Evolutionary conservation across 2,329 filamentous ascomycete species (phyloP), one percentile per base, ranked within the genome.

Genomic region (Ophiosphaerella narmari): DNA sequence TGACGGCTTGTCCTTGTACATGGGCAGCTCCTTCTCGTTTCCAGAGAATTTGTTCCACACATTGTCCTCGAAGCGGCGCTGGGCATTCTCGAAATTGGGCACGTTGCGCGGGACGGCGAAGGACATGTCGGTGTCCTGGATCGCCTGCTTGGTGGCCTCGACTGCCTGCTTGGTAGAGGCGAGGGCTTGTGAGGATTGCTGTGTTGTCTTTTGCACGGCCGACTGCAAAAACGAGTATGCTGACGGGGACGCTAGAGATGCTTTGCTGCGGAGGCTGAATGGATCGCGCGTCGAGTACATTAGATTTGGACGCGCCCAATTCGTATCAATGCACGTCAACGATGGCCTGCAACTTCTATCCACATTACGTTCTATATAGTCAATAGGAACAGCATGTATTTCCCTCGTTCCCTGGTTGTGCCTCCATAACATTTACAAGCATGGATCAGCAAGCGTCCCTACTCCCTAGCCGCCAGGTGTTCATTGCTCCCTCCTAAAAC

Each of bases 1-100:
- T 70, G 90, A 94, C n/a, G 94, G 94, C 74, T 99, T 99, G 77
- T 99, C 94, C 76, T 99, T 99, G 79, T 99, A 99, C 89, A 97
- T 92, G 39, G 94, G 94, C 55, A 99, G 78, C 50, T 85, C 73
- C 75, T 82, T 79, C 40, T 80, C 77, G 42, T 75, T 74, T 33
- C 86, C 83, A 55, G 92, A 86, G 52, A 91, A 67, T 47, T 68
- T 74, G 16, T 59, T 63, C 74, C 74, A 76, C 32, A 73, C 70
- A 61, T 68, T 70, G 55, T 77, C 74, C 46, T 76, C 75, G 50
- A 72, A 67, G 45, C 63, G 58, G 62, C 73, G 64, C 62, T 73
- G 71, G 14, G 74, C 68, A 61, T 73, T 70, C 52, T 75, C 67
- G 55, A 77, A 75, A 39, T 69, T 72, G 26, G 75, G 73, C 5